Evolutionary conservation across 345 rosid species (phyloP), one percentile per base, ranked within the genome.

Genomic region (Eucalyptus cloeziana): DNA sequence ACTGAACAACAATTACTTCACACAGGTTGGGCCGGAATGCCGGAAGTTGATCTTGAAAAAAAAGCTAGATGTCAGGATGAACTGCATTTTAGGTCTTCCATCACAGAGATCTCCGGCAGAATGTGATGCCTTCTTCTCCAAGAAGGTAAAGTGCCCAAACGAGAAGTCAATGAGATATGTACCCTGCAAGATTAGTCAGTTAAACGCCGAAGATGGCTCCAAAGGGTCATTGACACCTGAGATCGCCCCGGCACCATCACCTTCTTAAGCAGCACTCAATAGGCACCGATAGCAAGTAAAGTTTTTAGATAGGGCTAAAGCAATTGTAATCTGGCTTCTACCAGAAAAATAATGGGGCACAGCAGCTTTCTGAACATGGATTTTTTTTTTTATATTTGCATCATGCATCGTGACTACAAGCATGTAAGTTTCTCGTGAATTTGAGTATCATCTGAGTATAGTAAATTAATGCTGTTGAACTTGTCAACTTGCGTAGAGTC

Each of bases 51-150:
- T 95, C 33, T 1, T 0, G 19, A 80, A 25, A 4, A 94, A 89
- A 89, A 86, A 5, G 40, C 94, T 95, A 12, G 92, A 93, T 60
- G 91, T 95, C 8, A 40, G 85, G 27, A 91, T 69, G 91, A 94
- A 94, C 92, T 94, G 97, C 93, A 93, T 95, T 89, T 52, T 89
- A 69, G 97, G 85, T 58, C 92, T 95, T n/a, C 94, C 96, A n/a
- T 13, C 49, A 14, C 95, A 94, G 92, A 93, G 90, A 87, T 19
- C 91, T 24, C 49, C n/a, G 13, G 85, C 87, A 10, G 91, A 90
- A 1, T 94, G 96, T n/a, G 49, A 21, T 7, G 33, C 13, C 19
- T 95, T 94, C 91, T 94, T 92, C 93, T 90, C 91, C 13, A 58
- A 67, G 50, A 33, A 10, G 1, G 31, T 4, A 31, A 12, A 1